Conservation (phyloP, 2,329 filamentous ascomycete species). For the Apiospora phragmitis region DNA sequence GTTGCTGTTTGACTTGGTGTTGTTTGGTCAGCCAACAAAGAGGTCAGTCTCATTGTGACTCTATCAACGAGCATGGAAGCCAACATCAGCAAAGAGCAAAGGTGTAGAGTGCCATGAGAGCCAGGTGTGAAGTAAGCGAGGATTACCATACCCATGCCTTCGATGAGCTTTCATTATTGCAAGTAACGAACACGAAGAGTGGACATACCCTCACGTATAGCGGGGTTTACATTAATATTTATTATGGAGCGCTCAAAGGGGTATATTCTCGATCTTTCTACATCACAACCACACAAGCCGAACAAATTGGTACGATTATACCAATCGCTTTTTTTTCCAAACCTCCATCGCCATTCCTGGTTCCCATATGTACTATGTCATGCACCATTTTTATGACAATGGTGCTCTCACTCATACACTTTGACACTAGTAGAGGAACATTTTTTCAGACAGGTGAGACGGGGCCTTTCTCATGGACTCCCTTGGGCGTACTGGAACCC, state of each 20-base stretch:
- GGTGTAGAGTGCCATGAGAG: background rate
- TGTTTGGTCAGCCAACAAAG: background rate
- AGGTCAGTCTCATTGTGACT: background rate
- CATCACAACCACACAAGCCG: background rate
- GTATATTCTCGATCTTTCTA: slow-evolving; percentile 1
- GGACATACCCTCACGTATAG: background rate
- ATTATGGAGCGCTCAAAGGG: background rate
- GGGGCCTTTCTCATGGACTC: slow-evolving; percentile 28
- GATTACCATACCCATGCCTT: background rate
- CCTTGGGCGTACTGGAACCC: slow-evolving; percentile 24
- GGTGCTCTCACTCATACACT: background rate
- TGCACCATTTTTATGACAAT: background rate
- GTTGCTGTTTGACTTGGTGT: background rate
- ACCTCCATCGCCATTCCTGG: background rate
- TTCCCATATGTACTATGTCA: background rate
- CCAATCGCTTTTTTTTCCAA: background rate
- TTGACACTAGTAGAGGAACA: background rate
- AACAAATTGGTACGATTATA: background rate
- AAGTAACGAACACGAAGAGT: background rate
- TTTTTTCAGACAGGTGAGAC: slow-evolving; percentile 19
- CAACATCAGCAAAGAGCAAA: background rate
- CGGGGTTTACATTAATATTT: background rate
- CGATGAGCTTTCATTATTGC: background rate
- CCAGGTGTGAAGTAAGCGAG: background rate
- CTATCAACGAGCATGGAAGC: background rate